These are phyloP conservation scores for Penicillium palitans DNA, from an alignment of 2,329 filamentous ascomycete species.

Conservation along the genomic window DNA sequence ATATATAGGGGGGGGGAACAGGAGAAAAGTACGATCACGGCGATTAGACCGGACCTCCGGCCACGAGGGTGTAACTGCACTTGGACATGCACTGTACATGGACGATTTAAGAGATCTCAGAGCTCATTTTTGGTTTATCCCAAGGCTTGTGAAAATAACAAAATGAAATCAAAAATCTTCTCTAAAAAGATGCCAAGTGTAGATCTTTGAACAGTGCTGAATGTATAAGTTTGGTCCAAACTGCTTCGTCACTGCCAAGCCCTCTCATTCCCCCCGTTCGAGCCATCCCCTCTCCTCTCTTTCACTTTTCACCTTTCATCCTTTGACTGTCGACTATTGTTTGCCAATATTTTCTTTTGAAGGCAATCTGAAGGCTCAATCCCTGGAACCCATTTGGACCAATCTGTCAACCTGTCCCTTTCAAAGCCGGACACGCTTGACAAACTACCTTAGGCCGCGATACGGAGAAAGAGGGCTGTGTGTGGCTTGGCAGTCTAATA, in stretches of 20 bases:
- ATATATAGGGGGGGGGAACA: neutral
- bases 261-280: constrained; percentile 22
- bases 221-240: constrained; percentile 5
- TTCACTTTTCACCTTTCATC: constrained; percentile 13
- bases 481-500: constrained; percentile 23
- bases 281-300: constrained; percentile 25
- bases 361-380: neutral
- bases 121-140: too few species aligned
- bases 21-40: neutral
- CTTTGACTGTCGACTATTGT: constrained; percentile 6
- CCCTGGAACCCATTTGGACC: constrained; percentile 4
- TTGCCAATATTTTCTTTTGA: neutral
- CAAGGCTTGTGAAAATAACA: neutral
- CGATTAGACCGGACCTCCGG: constrained; percentile 5
- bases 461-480: constrained; percentile 23
- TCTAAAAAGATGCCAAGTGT: neutral
- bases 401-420: constrained; percentile 14
- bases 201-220: constrained; percentile 1
- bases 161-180: neutral
- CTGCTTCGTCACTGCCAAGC: constrained; percentile 32
- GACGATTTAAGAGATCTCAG: neutral
- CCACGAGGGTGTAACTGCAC: constrained; percentile 1
- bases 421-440: constrained; percentile 11
- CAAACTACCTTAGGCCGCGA: constrained; percentile 20
- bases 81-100: neutral